These are phyloP conservation scores for Gaeumannomyces tritici DNA, from an alignment of 2,329 filamentous ascomycete genomes.

Conservation along the genomic window DNA sequence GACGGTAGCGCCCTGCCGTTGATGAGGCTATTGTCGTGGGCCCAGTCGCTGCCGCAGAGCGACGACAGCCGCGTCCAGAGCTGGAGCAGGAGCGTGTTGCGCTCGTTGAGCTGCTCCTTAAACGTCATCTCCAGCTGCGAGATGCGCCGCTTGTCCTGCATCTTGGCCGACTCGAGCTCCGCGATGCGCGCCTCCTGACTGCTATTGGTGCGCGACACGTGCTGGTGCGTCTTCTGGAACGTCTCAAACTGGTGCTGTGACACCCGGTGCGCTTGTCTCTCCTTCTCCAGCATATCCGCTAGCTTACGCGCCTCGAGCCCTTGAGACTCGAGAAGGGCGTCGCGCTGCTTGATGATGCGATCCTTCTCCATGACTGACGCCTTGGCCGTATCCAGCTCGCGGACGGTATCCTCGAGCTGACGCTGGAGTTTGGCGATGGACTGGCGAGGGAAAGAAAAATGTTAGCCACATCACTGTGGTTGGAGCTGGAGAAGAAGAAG, in stretches of 20 bases:
- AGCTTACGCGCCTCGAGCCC: conserved; percentile 79
- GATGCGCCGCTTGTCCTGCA: conserved; percentile 69
- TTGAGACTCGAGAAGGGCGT: conserved; percentile 78
- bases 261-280: conserved; percentile 73
- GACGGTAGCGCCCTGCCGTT: conserved; percentile 76
- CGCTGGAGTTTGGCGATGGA: conserved; percentile 81
- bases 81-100: conserved; percentile 79
- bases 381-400: conserved; percentile 72
- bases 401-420: conserved; percentile 74
- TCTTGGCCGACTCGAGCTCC: conserved; percentile 75
- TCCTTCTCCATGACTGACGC: conserved; percentile 82
- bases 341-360: conserved; percentile 78
- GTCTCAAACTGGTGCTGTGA: conserved; percentile 85
- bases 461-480: not conserved
- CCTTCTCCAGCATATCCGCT: conserved; percentile 82
- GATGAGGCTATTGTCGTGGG: conserved; percentile 78
- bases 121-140: conserved; percentile 67
- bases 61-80: conserved; percentile 83
- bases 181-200: conserved; percentile 76
- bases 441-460: conserved; percentile 23
- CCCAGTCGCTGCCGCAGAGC: conserved; percentile 87
- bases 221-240: conserved; percentile 77
- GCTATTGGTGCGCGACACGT: conserved; percentile 75
- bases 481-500: conserved; percentile 3
- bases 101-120: conserved; percentile 79